These are phyloP conservation scores for Hymenoscyphus albidus DNA, from an alignment of 2,329 filamentous ascomycete species.

Conservation along the genomic window DNA sequence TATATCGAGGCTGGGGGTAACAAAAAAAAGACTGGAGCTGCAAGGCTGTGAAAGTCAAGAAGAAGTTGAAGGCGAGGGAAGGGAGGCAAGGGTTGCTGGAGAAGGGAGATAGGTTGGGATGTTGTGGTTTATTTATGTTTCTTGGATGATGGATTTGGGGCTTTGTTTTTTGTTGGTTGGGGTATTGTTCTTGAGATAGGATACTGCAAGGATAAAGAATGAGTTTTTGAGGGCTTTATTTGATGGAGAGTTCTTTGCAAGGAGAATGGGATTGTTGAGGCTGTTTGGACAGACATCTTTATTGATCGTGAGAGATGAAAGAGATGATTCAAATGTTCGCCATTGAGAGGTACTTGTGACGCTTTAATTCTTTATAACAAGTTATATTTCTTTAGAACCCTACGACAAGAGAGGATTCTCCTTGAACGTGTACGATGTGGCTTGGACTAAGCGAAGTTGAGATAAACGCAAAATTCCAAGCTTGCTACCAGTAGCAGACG, in stretches of 20 bases:
- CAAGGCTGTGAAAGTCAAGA: not conserved
- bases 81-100: not conserved
- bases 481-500: too few relatives aligned
- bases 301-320: not conserved
- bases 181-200: not conserved
- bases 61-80: not conserved
- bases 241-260: not conserved
- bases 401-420: not conserved
- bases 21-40: not conserved
- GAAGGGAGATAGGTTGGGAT: not conserved
- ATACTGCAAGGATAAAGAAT: not conserved
- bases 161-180: not conserved
- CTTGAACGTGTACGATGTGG: not conserved
- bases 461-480: too few relatives aligned
- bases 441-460: not conserved
- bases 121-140: not conserved
- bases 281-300: not conserved
- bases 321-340: not conserved
- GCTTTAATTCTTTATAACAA: not conserved
- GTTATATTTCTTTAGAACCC: not conserved
- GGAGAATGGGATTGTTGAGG: not conserved
- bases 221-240: not conserved
- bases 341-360: not conserved
- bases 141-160: not conserved
- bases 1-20: not conserved